Base-by-base conservation (phyloP, 2,329 filamentous ascomycete genomes). In the Chalaropsis thielavioides region DNA sequence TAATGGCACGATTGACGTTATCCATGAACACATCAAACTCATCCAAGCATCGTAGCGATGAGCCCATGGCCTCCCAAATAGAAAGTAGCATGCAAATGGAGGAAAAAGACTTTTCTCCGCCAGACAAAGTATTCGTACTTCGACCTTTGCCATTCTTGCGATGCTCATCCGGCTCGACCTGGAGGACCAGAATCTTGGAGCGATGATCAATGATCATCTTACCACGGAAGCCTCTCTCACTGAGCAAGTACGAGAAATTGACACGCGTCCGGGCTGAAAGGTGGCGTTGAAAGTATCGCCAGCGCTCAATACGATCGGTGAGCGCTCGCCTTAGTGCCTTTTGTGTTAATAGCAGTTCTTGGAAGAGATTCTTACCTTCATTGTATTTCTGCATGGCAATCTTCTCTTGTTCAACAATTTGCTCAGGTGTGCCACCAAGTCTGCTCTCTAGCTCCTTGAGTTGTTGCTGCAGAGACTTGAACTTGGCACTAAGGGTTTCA, bases 1-100 rank as follows among this genome's bases (percentile, higher is more conserved):
- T 95, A 70, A 95, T 89, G 65, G 89, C 90, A 67, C 94, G 85
- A 75, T 99, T 99, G 67, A 97, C 90, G 70, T 88, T 90, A 75
- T 99, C 94, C 94, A 99, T 99, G 79, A 96, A 99, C 40, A 99
- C 94, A 73, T 99, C 94, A 72, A 97, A 99, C 75, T 99, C 94
- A 75, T 99, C 94, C 64, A 99, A 80, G 72, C 94, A 99, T 64
- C 94, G 85, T 67, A 99, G 87, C 0, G 92, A 92, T 19, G 91
- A 95, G 11, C 94, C 92, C 87, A 99, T 99, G 38, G 94, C 92
- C 73, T 99, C 94, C 94, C 94, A 99, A 19, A 99, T 87, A 1
- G 91, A 85, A 40, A 99, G 80, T 64, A 99, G 78, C 70, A 99
- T 82, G 75, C 94, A 99, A 67, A 97, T 95, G 3, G 92, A 96